Evolutionary conservation across 169 alveolate genomes (phyloP).

Genomic region (Eimeria brunetti): DNA sequence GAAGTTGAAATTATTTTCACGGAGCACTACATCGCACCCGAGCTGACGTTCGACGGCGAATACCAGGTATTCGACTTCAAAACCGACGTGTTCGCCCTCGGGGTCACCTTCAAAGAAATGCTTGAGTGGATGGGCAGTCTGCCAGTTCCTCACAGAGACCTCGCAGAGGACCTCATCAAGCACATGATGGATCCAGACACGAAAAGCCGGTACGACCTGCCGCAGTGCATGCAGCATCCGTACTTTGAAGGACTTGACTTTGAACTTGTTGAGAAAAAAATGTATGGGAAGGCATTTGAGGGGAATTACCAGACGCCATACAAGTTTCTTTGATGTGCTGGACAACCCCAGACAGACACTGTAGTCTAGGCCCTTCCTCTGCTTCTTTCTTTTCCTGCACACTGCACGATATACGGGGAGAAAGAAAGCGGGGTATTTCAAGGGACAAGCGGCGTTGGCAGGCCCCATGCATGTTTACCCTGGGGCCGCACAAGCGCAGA

Average conservation of each 20-base stretch:
- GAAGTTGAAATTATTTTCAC: constrained; percentile 60
- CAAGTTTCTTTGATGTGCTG: constrained; percentile 49
- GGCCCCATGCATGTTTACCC: constrained; percentile 18
- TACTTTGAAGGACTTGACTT: constrained; percentile 63
- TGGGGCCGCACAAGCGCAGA: constrained; percentile 6
- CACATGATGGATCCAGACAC: constrained; percentile 51
- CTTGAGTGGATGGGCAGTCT: constrained; percentile 16
- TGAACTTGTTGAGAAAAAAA: constrained; percentile 7
- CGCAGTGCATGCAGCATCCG: constrained; percentile 56
- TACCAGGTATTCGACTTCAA: constrained; percentile 50
- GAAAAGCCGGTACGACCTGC: constrained; percentile 30
- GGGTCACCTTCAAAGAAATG: constrained; percentile 51
- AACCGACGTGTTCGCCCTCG: constrained; percentile 71
- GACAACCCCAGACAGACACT: constrained; percentile 5
- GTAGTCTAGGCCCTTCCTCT: constrained; percentile 2
- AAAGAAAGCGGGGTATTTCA: constrained; percentile 22
- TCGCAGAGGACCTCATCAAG: constrained; percentile 6
- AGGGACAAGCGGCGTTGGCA: constrained; percentile 16
- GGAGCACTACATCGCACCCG: constrained; percentile 69
- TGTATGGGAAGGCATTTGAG: constrained; percentile 54
- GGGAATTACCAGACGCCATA: constrained; percentile 59
- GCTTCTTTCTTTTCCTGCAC: constrained; percentile 4
- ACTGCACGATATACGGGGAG: not conserved
- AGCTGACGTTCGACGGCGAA: constrained; percentile 31
- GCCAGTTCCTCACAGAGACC: constrained; percentile 15